Evolutionary conservation across 345 rosid genomes (phyloP).

Genomic region (Eucalyptus regnans): DNA sequence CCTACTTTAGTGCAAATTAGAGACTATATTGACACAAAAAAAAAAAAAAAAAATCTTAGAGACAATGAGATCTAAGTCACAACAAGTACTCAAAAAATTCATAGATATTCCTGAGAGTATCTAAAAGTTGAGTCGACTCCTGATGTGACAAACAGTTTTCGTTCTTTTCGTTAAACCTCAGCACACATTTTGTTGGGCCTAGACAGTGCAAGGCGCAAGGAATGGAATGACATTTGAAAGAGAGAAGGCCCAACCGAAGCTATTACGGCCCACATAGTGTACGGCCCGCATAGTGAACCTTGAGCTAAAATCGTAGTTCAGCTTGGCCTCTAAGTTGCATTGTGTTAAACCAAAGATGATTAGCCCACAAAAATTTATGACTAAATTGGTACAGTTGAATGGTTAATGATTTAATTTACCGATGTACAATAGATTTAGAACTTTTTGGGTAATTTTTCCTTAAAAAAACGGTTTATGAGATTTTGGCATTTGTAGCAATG

Average conservation of each 20-base stretch:
- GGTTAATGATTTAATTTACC: too few relatives aligned
- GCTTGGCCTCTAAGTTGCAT: too few relatives aligned
- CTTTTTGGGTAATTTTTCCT: too few relatives aligned
- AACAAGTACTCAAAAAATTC: background rate
- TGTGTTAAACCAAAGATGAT: too few relatives aligned
- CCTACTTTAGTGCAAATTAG: background rate
- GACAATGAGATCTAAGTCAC: background rate
- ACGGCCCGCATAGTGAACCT: background rate
- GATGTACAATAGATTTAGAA: accelerated
- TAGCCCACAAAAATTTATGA: too few relatives aligned
- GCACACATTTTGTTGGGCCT: background rate
- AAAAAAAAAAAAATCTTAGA: background rate
- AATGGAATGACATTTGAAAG: background rate
- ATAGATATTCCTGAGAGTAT: background rate
- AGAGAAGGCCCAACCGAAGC: background rate
- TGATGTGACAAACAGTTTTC: background rate
- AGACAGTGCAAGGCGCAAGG: background rate
- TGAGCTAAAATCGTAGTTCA: background rate
- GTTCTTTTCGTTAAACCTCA: background rate
- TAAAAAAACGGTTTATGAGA: too few relatives aligned
- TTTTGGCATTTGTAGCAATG: too few relatives aligned
- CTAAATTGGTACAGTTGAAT: too few relatives aligned
- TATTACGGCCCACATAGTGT: background rate
- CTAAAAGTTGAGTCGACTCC: background rate
- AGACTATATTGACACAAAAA: background rate